Evolutionary conservation across 768 basidiomycete genomes (phyloP).

Genomic region (Russula sp.): DNA sequence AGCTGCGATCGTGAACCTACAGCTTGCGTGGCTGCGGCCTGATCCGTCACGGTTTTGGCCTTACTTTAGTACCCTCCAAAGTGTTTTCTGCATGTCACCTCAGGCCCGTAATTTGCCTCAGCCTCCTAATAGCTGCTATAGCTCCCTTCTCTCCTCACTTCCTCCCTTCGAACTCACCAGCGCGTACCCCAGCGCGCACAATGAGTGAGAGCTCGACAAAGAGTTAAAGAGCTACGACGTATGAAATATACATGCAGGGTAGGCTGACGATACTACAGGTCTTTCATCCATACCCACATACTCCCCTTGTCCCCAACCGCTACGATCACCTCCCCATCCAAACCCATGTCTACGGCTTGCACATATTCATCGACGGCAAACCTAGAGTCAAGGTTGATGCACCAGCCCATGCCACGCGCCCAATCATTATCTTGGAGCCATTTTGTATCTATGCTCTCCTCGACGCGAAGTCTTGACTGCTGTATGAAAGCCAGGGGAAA

Average conservation of each 20-base stretch:
- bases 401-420: slow-evolving; percentile 6
- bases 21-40: too few species aligned
- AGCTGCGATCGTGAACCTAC: too few species aligned
- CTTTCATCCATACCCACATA: slow-evolving; percentile 20
- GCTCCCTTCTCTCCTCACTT: too few species aligned
- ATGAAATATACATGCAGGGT: too few species aligned
- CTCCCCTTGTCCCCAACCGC: slow-evolving; percentile 17
- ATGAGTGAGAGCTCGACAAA: background rate
- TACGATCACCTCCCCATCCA: slow-evolving; percentile 12
- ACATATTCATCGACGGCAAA: slow-evolving; percentile 3
- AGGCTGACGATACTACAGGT: background rate
- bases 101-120: too few species aligned
- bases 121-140: too few species aligned
- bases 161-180: too few species aligned
- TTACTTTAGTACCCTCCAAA: too few species aligned
- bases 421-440: slow-evolving; percentile 2
- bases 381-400: slow-evolving; percentile 5
- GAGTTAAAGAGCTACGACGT: background rate
- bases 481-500: background rate
- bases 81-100: too few species aligned
- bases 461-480: slow-evolving; percentile 2
- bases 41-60: too few species aligned
- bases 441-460: slow-evolving; percentile 3
- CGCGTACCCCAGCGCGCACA: too few species aligned
- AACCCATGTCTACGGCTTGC: slow-evolving; percentile 18